Percentiles rank a stretch among this genome's conserved stretches.
Evolutionary conservation across 2,329 filamentous ascomycete genomes (phyloP).

Genomic region (Coniochaeta hoffmannii): DNA sequence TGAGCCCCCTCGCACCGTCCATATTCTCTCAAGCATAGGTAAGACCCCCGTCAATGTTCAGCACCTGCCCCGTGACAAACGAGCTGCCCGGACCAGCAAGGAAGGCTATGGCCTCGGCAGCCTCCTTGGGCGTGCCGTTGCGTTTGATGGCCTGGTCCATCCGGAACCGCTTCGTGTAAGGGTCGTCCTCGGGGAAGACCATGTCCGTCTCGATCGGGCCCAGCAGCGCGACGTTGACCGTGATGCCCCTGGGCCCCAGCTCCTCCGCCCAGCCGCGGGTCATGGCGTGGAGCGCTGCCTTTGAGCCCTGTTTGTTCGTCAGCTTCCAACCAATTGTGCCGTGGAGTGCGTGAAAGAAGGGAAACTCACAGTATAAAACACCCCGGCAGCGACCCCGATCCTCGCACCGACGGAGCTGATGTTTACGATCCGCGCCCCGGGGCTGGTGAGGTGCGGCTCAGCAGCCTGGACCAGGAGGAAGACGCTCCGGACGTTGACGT

Average conservation of each 20-base stretch:
- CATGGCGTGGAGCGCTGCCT: conserved; percentile 12
- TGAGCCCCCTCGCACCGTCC: too few species aligned
- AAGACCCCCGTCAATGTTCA: conserved; percentile 15
- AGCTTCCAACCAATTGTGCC: not conserved
- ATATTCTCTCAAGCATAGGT: not conserved
- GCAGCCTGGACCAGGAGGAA: conserved; percentile 13
- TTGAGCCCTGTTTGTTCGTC: conserved; percentile 5
- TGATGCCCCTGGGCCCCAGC: conserved; percentile 11
- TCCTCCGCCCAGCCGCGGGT: conserved; percentile 12
- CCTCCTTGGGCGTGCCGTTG: conserved; percentile 12
- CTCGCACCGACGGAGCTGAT: conserved; percentile 8
- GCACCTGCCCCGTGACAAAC: conserved; percentile 14
- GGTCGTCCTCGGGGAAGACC: conserved; percentile 11
- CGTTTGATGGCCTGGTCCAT: conserved; percentile 14
- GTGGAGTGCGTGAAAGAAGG: too few species aligned
- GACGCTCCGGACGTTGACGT: conserved; percentile 12
- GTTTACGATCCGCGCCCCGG: conserved; percentile 12
- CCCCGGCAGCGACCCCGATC: conserved; percentile 4
- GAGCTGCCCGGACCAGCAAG: conserved; percentile 12
- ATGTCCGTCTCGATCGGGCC: conserved; percentile 13
- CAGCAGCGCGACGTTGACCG: conserved; percentile 10
- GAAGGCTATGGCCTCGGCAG: conserved; percentile 13
- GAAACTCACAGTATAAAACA: conserved; percentile 6
- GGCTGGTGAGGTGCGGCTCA: conserved; percentile 6
- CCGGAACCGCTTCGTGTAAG: conserved; percentile 8